Evolutionary conservation across 2,329 filamentous ascomycete species (phyloP).

Genomic region (Sporothrix euskadiensis): DNA sequence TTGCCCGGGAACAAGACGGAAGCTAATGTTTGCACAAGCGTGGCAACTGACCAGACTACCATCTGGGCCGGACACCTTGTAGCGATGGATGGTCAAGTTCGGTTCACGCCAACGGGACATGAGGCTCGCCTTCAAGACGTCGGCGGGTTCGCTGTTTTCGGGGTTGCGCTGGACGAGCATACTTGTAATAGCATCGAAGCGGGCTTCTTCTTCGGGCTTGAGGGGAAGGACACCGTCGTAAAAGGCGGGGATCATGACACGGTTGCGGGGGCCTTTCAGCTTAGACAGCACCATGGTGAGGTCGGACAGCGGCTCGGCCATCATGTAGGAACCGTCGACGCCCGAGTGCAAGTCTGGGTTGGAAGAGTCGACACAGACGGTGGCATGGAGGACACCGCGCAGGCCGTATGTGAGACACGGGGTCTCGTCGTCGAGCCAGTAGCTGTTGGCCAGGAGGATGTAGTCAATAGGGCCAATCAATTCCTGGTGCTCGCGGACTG

Average conservation of each 20-base stretch:
- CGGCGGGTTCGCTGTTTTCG: slow-evolving; percentile 53
- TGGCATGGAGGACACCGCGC: slow-evolving; percentile 90
- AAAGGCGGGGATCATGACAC: slow-evolving; percentile 82
- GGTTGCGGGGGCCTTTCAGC: slow-evolving; percentile 77
- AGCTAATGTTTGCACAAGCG: slow-evolving; percentile 82
- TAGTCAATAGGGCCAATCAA: slow-evolving; percentile 90
- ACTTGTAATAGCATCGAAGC: slow-evolving; percentile 81
- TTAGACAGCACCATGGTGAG: slow-evolving; percentile 79
- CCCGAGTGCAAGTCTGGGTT: slow-evolving; percentile 91
- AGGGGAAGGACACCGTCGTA: slow-evolving; percentile 80
- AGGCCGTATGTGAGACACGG: slow-evolving; percentile 94
- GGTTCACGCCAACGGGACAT: slow-evolving; percentile 96
- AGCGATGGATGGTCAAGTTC: slow-evolving; percentile 88
- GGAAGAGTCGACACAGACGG: slow-evolving; percentile 80
- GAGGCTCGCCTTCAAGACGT: slow-evolving; percentile 76
- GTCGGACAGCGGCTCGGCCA: slow-evolving; percentile 90
- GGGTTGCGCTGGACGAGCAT: slow-evolving; percentile 74
- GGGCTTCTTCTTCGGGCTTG: slow-evolving; percentile 70
- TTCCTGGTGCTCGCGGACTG: slow-evolving; percentile 75
- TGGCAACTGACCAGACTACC: slow-evolving; percentile 88
- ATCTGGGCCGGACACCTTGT: slow-evolving; percentile 89
- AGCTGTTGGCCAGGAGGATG: slow-evolving; percentile 93
- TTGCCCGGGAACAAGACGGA: slow-evolving; percentile 92
- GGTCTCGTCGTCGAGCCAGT: slow-evolving; percentile 95
- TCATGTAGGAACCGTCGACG: slow-evolving; percentile 88